phyloP scores from a whole-genome alignment of 2,329 filamentous ascomycete species.

The Elsinoe arachidis region DNA sequence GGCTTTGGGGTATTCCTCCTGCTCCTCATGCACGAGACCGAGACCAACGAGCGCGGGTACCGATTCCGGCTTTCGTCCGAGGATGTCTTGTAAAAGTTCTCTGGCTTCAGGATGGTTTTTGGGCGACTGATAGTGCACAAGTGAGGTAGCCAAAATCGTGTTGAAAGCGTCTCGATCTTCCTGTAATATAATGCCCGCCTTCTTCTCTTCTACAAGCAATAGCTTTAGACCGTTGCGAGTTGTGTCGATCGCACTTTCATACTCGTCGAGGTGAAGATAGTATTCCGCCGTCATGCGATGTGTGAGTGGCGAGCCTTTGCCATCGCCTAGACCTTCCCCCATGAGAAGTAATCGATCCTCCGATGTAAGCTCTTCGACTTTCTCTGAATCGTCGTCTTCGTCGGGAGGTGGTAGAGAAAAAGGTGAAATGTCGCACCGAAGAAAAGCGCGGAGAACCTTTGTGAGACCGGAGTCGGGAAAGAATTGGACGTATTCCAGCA shows the following conservation, averaged over 20 bases:
- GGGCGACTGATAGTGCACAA: slow-evolving; percentile 85
- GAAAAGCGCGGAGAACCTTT: slow-evolving; percentile 71
- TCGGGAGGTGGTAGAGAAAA: slow-evolving; percentile 58
- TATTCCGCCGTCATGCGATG: slow-evolving; percentile 77
- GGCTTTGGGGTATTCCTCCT: slow-evolving; percentile 77
- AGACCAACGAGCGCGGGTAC: slow-evolving; percentile 80
- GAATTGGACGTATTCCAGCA: slow-evolving; percentile 70
- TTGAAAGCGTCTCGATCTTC: slow-evolving; percentile 67
- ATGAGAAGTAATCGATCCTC: slow-evolving; percentile 77
- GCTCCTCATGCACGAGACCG: slow-evolving; percentile 85
- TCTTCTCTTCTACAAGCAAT: slow-evolving; percentile 50
- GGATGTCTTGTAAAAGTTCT: slow-evolving; percentile 70
- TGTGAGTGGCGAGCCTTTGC: slow-evolving; percentile 62
- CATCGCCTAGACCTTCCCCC: slow-evolving; percentile 46
- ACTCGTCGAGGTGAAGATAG: slow-evolving; percentile 75
- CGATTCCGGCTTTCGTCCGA: slow-evolving; percentile 65
- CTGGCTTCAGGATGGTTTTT: slow-evolving; percentile 85
- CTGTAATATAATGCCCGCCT: slow-evolving; percentile 59
- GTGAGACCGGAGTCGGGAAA: slow-evolving; percentile 79
- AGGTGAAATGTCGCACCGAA: slow-evolving; percentile 75
- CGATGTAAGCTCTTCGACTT: slow-evolving; percentile 55
- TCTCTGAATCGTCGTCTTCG: slow-evolving; percentile 37
- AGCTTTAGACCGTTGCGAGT: slow-evolving; percentile 65
- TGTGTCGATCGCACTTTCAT: slow-evolving; percentile 70
- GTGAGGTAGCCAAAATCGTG: slow-evolving; percentile 70